Base-by-base conservation (phyloP, 164 flowering plant species). In the Kingdonia uniflora region DNA sequence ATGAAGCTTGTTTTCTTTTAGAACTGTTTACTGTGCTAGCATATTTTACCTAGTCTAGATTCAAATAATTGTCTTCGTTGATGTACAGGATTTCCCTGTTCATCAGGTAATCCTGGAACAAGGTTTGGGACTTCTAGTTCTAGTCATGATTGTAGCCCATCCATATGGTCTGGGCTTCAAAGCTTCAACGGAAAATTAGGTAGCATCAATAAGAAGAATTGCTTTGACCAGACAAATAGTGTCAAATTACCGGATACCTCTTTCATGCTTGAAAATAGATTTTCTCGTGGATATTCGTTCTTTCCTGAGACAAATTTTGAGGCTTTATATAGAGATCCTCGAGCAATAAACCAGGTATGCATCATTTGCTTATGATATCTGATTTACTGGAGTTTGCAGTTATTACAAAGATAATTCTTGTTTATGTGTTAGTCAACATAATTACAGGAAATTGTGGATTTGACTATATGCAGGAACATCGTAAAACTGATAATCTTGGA, bases 321-420 rank as follows among this genome's bases (percentile, higher is more conserved):
- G 22, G 46, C 62, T 20, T 23, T 54, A 16, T 29, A 19, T n/a
- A 25, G 50, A 39, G 63, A 60, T 58, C 44, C 64, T 41, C 60
- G 58, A 29, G 50, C 38, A 55, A 35, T 24, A 24, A 21, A 19
- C 33, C 68, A 68, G 79, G 82, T 75, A 10, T 43, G 58, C 23
- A n/a, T n/a, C n/a, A n/a, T 45, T 4, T 43, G 19, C n/a, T n/a
- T n/a, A n/a, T n/a, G n/a, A n/a, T n/a, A n/a, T n/a, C n/a, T n/a
- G n/a, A n/a, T 25, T 37, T 29, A 29, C 35, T 3, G 35, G 35
- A 29, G 35, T 4, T 29, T 4, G 35, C 35, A 29, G 6, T 29
- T 3, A 3, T 29, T 29, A 29, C 35, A 29, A 3, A 3, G 4
- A 4, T 3, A 29, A 8, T 8, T 29, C 35, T 29, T 29, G 35